A percentile compares a stretch with the other conserved stretches of the same genome.
phyloP scores from a whole-genome alignment of 2,329 filamentous ascomycete genomes.

The Conoideocrella luteorostrata region DNA sequence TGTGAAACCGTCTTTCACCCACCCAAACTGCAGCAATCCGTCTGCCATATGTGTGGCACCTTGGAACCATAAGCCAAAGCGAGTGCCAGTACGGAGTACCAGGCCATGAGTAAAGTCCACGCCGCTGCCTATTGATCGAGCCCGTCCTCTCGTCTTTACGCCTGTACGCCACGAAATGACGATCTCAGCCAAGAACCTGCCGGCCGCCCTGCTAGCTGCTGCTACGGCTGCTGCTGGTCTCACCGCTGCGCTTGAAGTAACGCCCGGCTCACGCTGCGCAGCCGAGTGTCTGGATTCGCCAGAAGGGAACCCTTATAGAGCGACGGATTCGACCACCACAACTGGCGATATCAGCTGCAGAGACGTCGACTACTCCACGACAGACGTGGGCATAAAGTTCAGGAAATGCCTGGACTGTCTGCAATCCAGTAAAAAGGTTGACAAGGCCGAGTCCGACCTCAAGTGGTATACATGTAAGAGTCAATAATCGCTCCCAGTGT shows the following conservation, averaged over 20 bases:
- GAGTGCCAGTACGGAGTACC: too few species aligned
- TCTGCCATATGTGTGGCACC: too few species aligned
- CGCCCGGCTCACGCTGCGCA: slow-evolving; percentile 45
- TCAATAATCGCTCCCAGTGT: too few species aligned
- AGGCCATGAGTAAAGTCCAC: background rate
- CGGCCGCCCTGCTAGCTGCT: slow-evolving; percentile 14
- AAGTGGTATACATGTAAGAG: slow-evolving; percentile 45
- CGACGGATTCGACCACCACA: slow-evolving; percentile 34
- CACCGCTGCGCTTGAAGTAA: slow-evolving; percentile 34
- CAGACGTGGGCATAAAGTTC: slow-evolving; percentile 36
- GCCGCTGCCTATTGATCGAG: too few species aligned
- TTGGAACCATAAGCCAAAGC: too few species aligned
- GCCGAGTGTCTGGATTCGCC: slow-evolving; percentile 37
- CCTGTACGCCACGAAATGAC: background rate
- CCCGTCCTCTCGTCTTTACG: background rate
- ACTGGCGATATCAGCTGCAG: slow-evolving; percentile 41
- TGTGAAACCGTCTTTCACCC: too few species aligned
- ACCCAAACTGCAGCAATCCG: too few species aligned
- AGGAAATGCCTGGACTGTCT: slow-evolving; percentile 41
- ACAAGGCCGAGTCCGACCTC: slow-evolving; percentile 33
- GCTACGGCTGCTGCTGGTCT: slow-evolving; percentile 14
- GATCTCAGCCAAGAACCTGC: slow-evolving; percentile 4
- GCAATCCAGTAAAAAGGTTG: slow-evolving; percentile 35
- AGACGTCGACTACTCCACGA: slow-evolving; percentile 32
- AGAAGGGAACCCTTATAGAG: slow-evolving; percentile 24